Base-by-base conservation (phyloP, 2,329 filamentous ascomycete genomes). In the Epichloe amarillans region DNA sequence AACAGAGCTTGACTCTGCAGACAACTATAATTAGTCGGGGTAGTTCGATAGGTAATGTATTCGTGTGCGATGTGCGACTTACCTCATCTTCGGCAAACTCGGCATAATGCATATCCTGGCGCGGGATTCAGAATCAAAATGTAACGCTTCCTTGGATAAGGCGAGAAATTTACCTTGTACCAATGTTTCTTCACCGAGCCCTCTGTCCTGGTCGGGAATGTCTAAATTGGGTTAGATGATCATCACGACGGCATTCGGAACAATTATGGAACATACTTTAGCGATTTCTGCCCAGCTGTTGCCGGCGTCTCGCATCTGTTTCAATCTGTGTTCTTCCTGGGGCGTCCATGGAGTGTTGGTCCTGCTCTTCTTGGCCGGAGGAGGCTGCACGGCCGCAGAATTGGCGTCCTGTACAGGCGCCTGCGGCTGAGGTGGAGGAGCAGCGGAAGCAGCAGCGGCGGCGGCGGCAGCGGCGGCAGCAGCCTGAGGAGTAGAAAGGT, bases 341-440 rank as follows among this genome's bases (percentile, higher is more conserved):
- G 91, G 88, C 2, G 90, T 96, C 93, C 93, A 98, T 0, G 93
- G 93, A 3, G 93, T 98, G 65, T 98, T 98, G n/a, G 93, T 97
- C 54, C 93, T 79, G 61, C 88, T 93, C 73, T 96, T 96, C 73
- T 97, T 98, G 46, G 79, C 74, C 6, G 82, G 80, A 2, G 80
- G 79, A 30, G 74, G 75, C 5, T 60, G 55, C 44, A 58, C 42
- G 52, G 58, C 50, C 52, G 66, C 48, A 49, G 64, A 48, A 53
- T 58, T 58, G 55, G 55, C 58, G 49, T 68, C 65, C 17, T 67
- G 64, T 37, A 50, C 53, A n/a, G 63, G 50, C 8, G 58, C 57
- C 50, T 61, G 62, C 2, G 62, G 50, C 49, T 62, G 64, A 36
- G 59, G 53, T 26, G 62, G 35, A 39, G 52, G 57, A 23, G 63